Evolutionary conservation across 2,329 filamentous ascomycete genomes (phyloP), one percentile per base, ranked within the genome.

Genomic region (Paracoccidioides lutzii): DNA sequence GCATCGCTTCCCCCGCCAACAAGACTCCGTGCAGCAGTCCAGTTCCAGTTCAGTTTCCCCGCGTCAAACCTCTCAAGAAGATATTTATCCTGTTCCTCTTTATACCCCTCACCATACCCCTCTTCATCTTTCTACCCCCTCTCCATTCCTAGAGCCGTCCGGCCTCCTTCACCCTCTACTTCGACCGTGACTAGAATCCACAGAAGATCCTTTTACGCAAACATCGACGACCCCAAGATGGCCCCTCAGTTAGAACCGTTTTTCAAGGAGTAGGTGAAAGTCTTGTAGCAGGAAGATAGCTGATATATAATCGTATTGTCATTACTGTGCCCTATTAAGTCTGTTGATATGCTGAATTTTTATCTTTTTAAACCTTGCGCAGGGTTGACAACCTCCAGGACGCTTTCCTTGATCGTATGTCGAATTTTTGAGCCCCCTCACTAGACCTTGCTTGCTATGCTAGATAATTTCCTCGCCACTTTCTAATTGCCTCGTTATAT

Each of bases 161-260:
- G 32, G 52, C 49, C 30, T 44, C 15, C 42, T n/a, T 32, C 45
- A 37, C 10, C 22, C 5, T 28, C n/a, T 41, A 33, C 50, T 49
- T 49, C 54, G 37, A 22, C 22, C 22, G 22, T 22, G 22, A 22
- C 2, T 22, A 43, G 40, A 42, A 32, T 53, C 22, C 54, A 54
- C 22, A 49, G 54, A 54, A 41, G 72, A 57, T 69, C 67, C 56
- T 74, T 68, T 59, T 75, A 75, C 73, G 71, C 71, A 57, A 63
- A 71, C 59, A 73, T 76, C 61, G 69, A 67, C 62, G 71, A 75
- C 64, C 57, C 61, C 75, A 87, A 82, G 71, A 95, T 96, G 88
- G 88, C 89, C 56, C 88, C 90, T 59, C 82, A 94, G 72, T 83
- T 98, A 64, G 88, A 96, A 72, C 80, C 84, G 61, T 97, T 87